Evolutionary conservation across 148 eudicot species (phyloP).

Genomic region (Chenopodium quinoa): DNA sequence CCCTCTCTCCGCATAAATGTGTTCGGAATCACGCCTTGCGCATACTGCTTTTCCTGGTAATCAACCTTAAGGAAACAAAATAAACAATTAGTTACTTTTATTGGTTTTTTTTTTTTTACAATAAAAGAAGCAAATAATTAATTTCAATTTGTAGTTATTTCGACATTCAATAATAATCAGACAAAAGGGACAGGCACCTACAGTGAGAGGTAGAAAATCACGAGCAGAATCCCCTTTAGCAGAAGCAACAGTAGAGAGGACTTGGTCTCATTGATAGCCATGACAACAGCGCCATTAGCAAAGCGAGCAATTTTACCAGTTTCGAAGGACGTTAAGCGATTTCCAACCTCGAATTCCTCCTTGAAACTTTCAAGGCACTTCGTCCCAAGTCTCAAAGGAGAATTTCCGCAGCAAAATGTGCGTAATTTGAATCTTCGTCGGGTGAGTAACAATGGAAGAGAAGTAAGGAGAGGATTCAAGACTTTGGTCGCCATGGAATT

Average conservation of each 20-base stretch:
- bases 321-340: constrained; percentile 51
- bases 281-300: constrained; percentile 78
- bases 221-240: constrained; percentile 58
- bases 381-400: constrained; percentile 21
- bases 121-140: background rate
- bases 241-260: constrained; percentile 73
- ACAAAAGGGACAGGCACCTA: constrained; percentile 26
- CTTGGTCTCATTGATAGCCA: constrained; percentile 79
- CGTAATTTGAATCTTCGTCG: constrained; percentile 39
- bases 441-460: constrained; percentile 32
- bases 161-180: too few relatives aligned
- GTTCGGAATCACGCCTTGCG: constrained; percentile 88
- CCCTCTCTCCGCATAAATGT: constrained; percentile 98
- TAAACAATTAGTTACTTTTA: background rate
- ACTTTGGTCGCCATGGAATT: constrained; percentile 33
- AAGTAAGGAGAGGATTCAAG: constrained; percentile 32
- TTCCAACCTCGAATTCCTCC: constrained; percentile 87
- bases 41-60: constrained; percentile 96
- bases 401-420: constrained; percentile 35
- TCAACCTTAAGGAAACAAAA: constrained; percentile 58
- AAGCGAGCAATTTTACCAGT: constrained; percentile 92
- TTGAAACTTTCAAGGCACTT: constrained; percentile 66
- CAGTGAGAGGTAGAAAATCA: constrained; percentile 93
- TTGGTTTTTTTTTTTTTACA: too few relatives aligned
- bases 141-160: too few relatives aligned